A percentile compares a stretch with the other conserved stretches of the same genome.
Evolutionary conservation across 208 protist species (phyloP).

Genomic region (Angomonas deanei): DNA sequence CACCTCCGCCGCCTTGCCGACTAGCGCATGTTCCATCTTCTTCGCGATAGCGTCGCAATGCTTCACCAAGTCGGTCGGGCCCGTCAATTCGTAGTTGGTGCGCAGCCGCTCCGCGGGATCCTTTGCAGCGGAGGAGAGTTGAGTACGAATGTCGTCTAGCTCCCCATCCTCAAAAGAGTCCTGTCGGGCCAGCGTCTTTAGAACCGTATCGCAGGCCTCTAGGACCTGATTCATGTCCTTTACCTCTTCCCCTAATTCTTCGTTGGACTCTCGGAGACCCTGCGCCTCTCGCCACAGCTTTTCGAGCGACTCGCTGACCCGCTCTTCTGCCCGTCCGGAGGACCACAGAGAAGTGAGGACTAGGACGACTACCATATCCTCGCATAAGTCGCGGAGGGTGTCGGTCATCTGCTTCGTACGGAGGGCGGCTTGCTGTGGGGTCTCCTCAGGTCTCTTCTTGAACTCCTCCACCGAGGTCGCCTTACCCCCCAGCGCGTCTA

Average conservation of each 20-base stretch:
- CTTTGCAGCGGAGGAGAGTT: background rate
- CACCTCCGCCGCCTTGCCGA: background rate
- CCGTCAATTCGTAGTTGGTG: background rate
- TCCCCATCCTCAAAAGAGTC: background rate
- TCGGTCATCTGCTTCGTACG: conserved; percentile 13
- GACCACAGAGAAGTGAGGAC: conserved; percentile 42
- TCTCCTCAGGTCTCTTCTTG: conserved; percentile 15
- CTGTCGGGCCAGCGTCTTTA: background rate
- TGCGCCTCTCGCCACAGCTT: conserved; percentile 20
- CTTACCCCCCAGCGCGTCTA: conserved; percentile 31
- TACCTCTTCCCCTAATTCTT: conserved; percentile 8
- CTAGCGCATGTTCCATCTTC: background rate
- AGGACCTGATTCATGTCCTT: conserved; percentile 15
- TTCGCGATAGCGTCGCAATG: background rate
- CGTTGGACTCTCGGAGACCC: conserved; percentile 11
- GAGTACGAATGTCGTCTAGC: background rate
- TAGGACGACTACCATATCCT: conserved; percentile 38
- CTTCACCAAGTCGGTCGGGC: background rate
- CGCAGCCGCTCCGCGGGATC: background rate
- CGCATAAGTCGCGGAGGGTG: conserved; percentile 26
- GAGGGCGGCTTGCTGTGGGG: conserved; percentile 3
- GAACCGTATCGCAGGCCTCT: conserved; percentile 10
- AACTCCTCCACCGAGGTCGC: conserved; percentile 6
- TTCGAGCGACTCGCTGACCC: conserved; percentile 41
- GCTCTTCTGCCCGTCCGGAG: conserved; percentile 14